Evolutionary conservation across 192 early-diverging fungal genomes (phyloP).

Genomic region (Thoreauomyces humboldtii): DNA sequence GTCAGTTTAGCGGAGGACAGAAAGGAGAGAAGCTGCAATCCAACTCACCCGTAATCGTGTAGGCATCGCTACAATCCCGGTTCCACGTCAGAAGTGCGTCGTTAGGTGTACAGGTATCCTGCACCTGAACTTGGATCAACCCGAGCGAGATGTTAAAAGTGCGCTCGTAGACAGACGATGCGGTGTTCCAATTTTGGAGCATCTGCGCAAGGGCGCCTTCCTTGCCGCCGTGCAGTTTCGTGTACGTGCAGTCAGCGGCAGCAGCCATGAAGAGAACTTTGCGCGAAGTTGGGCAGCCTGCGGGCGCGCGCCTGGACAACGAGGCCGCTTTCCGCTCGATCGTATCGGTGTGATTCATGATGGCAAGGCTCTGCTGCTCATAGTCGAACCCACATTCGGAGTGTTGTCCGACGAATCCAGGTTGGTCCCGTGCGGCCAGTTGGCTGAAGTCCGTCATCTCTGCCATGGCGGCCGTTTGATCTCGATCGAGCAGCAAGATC

Average conservation of each 20-base stretch:
- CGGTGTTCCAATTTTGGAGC: slow-evolving; percentile 79
- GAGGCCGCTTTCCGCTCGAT: slow-evolving; percentile 4
- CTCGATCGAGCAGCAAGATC: slow-evolving; percentile 35
- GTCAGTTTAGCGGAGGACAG: too few relatives aligned
- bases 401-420: neutral
- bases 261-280: slow-evolving; percentile 47
- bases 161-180: slow-evolving; percentile 69
- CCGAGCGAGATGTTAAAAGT: slow-evolving; percentile 86
- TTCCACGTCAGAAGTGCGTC: slow-evolving; percentile 65
- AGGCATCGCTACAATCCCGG: too few relatives aligned
- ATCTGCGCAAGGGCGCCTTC: slow-evolving; percentile 55
- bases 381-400: slow-evolving; percentile 10
- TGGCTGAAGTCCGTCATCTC: neutral
- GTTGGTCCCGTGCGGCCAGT: neutral
- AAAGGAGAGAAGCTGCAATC: slow-evolving; percentile 58
- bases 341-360: neutral
- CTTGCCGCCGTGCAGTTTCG: slow-evolving; percentile 33
- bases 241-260: slow-evolving; percentile 53
- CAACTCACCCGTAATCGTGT: neutral
- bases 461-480: neutral
- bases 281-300: slow-evolving; percentile 26
- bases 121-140: slow-evolving; percentile 73
- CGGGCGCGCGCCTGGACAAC: slow-evolving; percentile 18
- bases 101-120: slow-evolving; percentile 43
- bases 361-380: neutral